Conservation (phyloP, 257 asterid genomes). For the Marsdenia floribunda region DNA sequence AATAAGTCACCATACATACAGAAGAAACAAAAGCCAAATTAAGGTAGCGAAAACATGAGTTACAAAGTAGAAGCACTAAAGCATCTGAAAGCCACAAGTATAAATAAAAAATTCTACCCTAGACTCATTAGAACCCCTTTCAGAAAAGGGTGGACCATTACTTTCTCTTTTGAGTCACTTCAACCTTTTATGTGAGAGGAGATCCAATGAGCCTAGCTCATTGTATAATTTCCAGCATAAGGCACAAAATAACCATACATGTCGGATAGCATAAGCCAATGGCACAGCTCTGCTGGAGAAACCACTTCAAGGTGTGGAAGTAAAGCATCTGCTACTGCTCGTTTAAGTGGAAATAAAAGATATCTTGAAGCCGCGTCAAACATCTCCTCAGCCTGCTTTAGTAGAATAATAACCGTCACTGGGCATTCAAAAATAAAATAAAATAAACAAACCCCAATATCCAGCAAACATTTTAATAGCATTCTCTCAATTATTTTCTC, state of each 20-base stretch:
- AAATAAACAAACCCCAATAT: neutral
- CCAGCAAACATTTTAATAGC: neutral
- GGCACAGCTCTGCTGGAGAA: conserved; percentile 81
- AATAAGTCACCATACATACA: neutral
- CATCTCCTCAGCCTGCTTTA: conserved; percentile 75
- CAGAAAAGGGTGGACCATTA: neutral
- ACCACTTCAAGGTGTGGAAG: conserved; percentile 77
- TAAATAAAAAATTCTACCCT: neutral
- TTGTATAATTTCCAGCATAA: neutral
- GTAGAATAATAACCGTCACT: neutral
- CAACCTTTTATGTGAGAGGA: neutral
- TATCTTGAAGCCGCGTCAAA: conserved; percentile 96
- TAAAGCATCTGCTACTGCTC: conserved; percentile 92
- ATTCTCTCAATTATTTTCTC: neutral
- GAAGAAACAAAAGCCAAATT: neutral
- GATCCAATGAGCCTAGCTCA: neutral
- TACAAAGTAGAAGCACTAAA: neutral
- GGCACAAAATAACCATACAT: conserved; percentile 47
- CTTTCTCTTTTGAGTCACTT: neutral
- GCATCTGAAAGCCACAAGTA: neutral
- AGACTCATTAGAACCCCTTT: neutral
- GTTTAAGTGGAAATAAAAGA: conserved; percentile 86
- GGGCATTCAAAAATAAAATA: neutral
- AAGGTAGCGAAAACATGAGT: neutral
- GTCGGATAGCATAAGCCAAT: conserved; percentile 83